These are phyloP conservation scores for Lactarius akahatsu DNA, from an alignment of 768 basidiomycete genomes.

Conservation along the genomic window DNA sequence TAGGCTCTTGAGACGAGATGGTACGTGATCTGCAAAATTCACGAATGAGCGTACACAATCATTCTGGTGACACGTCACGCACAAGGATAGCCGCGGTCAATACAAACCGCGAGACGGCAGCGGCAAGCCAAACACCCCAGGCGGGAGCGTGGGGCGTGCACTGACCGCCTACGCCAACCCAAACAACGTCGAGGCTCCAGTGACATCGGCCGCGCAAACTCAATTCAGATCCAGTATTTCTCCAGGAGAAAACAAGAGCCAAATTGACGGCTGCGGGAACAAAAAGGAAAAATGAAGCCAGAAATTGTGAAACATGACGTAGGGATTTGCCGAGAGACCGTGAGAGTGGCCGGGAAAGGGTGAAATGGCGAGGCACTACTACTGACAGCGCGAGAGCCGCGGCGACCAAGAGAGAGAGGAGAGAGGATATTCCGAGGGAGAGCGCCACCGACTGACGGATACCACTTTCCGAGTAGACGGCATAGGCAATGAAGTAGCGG, in stretches of 20 bases:
- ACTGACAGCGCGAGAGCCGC: constrained; percentile 33
- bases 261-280: constrained; percentile 56
- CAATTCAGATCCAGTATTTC: constrained; percentile 41
- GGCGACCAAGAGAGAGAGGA: constrained; percentile 37
- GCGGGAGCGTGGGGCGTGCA: constrained; percentile 37
- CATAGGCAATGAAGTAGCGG: constrained; percentile 65
- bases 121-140: constrained; percentile 56
- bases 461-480: constrained; percentile 38
- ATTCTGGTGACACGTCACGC: constrained; percentile 34
- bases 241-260: constrained; percentile 55
- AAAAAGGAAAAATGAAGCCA: constrained; percentile 42
- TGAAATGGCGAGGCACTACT: constrained; percentile 38
- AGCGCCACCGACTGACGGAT: constrained; percentile 47
- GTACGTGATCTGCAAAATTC: constrained; percentile 14
- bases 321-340: constrained; percentile 36
- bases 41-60: neutral
- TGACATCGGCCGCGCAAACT: constrained; percentile 48
- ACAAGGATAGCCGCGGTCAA: constrained; percentile 56
- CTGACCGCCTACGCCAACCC: constrained; percentile 45
- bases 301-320: constrained; percentile 46
- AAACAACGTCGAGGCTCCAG: constrained; percentile 66
- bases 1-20: constrained; percentile 2
- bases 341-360: constrained; percentile 35
- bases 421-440: constrained; percentile 49
- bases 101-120: constrained; percentile 52